Base-by-base conservation (phyloP, 257 asterid genomes). In the Solanum bulbocastanum region DNA sequence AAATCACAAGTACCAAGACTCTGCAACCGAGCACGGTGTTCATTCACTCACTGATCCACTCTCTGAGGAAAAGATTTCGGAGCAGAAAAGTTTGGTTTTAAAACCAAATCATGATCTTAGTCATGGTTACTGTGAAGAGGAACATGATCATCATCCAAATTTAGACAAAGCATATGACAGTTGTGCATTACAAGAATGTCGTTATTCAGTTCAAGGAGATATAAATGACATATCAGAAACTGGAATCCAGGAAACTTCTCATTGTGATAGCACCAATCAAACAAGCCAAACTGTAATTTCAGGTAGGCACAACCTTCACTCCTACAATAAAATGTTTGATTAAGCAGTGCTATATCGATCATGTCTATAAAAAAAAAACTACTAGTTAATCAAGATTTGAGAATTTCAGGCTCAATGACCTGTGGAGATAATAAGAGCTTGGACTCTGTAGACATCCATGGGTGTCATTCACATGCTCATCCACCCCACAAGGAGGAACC, bases 401-500 rank as follows among this genome's bases (percentile, higher is more conserved):
- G 52, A 42, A 8, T 62, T 78, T 52, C 88, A 35, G 88, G 58
- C 30, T 58, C 86, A 25, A 68, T 36, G 60, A 72, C 89, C 42
- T 76, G 87, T 35, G 87, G 84, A 44, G 84, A 23, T 7, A 85
- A 83, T 33, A 87, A 89, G 52, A 62, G 88, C 76, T 62, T 87
- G 27, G 71, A 89, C 15, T 74, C 90, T 32, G 78, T 25, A 4
- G 81, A 86, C 46, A 87, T 84, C 44, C 90, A 85, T 1, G 13
- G 25, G 49, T 81, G 86, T 75, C 44, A 60, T 44, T 87, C 87
- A 32, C 88, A 78, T 56, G 27, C 16, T 33, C 85, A 76, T 46
- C 83, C 62, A 10, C 83, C 68, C 44, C 20, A 39, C 52, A 62
- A 90, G 44, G 72, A 90, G 65, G 90, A 76, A 52, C 76, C 90